Evolutionary conservation across 352 stramenopile species (phyloP), one percentile per base, ranked within the genome.

Genomic region (Aphanomyces cochlioides): DNA sequence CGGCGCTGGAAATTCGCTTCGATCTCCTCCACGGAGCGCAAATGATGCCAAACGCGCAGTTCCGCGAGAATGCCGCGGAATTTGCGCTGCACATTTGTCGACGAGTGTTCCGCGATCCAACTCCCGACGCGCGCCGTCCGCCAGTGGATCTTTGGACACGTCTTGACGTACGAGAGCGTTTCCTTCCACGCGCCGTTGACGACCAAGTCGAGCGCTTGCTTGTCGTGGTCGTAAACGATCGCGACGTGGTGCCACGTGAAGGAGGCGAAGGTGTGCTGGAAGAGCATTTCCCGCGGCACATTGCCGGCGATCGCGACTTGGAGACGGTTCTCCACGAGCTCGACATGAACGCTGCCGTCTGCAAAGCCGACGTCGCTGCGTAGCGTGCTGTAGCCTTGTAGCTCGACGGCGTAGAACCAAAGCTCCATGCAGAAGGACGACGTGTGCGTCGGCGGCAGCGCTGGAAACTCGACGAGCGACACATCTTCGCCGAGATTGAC

Each of bases 31-130:
- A 39, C 4, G 17, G 72, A 66, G n/a, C 87, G 74, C 8, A 74
- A 36, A 12, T 87, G 64, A 67, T 77, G 74, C 87, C 87, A 95
- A 5, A 95, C 71, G 1, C 87, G 85, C 47, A 93, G 69, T 66
- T 95, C 84, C 7, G 84, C 79, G 12, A 95, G 85, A 0, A 77
- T 84, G 10, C 87, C 87, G 48, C 89, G 90, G 48, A 88, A 95
- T 10, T 76, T 78, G 12, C 82, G 83, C 69, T 93, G 82, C 0
- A 79, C 75, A 15, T 69, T 73, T 1, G 73, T 60, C 19, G 72
- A 81, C 4, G 74, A 74, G 12, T 79, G 54, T 39, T 83, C 78
- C 53, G 76, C 83, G 67, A 90, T 78, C 87, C 85, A 95, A 39
- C 85, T 92, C 5, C 87, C 87, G 10, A 93, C 74, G 47, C 85